Conservation (phyloP, 805 yeast genomes). For the Brettanomyces bruxellensis region DNA sequence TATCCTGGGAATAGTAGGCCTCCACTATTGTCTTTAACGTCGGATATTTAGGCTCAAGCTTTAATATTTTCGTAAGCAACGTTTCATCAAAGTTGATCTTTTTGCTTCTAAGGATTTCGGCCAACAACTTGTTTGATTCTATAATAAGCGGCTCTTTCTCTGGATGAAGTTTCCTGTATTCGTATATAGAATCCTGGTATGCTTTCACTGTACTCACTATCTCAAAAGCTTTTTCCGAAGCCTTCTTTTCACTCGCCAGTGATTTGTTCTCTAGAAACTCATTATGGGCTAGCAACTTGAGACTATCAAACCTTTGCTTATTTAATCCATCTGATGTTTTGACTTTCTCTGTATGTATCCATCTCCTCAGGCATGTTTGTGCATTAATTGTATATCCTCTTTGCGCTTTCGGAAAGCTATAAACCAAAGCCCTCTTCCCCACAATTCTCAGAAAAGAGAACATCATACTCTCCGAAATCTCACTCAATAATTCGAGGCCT, state of each 20-base stretch:
- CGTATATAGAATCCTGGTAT: constrained; percentile 19
- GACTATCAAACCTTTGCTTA: constrained; percentile 2
- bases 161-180: constrained; percentile 13
- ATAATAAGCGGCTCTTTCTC: constrained; percentile 11
- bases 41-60: constrained; percentile 16
- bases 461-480: no score
- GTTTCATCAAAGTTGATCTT: constrained; percentile 12
- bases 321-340: neutral
- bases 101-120: constrained; percentile 10
- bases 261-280: constrained; percentile 2
- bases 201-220: constrained; percentile 12
- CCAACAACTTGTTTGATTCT: constrained; percentile 15
- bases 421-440: no score
- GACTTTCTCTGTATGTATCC: neutral
- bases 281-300: constrained; percentile 5
- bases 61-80: constrained; percentile 15
- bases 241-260: neutral
- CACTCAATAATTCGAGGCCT: no score
- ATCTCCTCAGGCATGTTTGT: no score
- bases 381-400: no score
- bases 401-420: no score
- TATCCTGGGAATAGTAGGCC: constrained; percentile 16
- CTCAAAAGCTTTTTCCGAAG: constrained; percentile 1
- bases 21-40: constrained; percentile 18
- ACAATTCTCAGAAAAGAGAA: no score